A percentile compares a stretch with the other conserved stretches of the same genome.
Evolutionary conservation across 495 filamentous ascomycete species (phyloP).

Genomic region (Aspergillus hancockii): DNA sequence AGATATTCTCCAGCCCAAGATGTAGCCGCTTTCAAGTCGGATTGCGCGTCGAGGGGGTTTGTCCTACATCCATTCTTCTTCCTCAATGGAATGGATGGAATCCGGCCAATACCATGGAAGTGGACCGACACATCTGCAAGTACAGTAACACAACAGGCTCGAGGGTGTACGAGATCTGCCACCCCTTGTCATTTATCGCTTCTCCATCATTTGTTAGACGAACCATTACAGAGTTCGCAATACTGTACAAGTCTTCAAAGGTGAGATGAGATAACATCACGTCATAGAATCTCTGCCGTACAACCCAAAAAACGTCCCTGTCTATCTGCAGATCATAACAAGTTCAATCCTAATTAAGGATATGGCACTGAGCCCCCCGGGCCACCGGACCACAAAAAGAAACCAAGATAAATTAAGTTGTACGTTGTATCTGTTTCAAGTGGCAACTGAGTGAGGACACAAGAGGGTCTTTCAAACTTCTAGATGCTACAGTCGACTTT

Average conservation of each 20-base stretch:
- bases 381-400: neutral
- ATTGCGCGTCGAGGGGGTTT: neutral
- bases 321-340: constrained; percentile 14
- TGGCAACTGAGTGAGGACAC: neutral
- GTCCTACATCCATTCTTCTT: neutral
- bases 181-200: neutral
- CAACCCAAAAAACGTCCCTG: constrained; percentile 1
- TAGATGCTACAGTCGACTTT: neutral
- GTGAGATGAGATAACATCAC: neutral
- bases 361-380: neutral
- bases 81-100: constrained; percentile 6
- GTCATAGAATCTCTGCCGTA: neutral
- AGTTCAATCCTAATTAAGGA: neutral
- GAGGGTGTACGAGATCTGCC: constrained; percentile 13
- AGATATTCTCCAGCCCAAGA: neutral
- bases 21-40: neutral
- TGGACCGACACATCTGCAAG: constrained; percentile 6
- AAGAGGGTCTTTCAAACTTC: neutral
- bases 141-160: constrained; percentile 17
- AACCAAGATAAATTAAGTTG: neutral
- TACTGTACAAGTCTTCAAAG: neutral
- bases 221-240: neutral
- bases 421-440: neutral
- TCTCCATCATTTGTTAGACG: neutral
- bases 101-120: neutral